A percentile compares a stretch with the other conserved stretches of the same genome.
Evolutionary conservation across 2,329 filamentous ascomycete species (phyloP).

Genomic region (Talaromyces sp.): DNA sequence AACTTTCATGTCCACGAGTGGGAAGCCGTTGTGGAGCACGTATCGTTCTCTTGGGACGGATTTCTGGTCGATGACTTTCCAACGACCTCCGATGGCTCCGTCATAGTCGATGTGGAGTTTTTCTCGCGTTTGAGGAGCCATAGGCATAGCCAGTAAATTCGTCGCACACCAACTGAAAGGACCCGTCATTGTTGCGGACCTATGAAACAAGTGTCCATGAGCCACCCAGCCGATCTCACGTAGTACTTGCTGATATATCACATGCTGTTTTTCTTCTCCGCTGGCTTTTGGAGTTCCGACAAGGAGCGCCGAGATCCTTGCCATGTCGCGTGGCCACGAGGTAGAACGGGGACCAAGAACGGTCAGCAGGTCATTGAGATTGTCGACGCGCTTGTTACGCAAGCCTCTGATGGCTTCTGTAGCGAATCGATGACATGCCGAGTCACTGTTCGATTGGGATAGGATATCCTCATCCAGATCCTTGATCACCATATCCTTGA

Average conservation of each 20-base stretch:
- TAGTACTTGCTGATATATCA: slow-evolving; percentile 6
- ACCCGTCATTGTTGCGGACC: neutral
- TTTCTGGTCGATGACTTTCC: neutral
- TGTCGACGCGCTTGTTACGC: neutral
- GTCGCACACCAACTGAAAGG: slow-evolving; percentile 13
- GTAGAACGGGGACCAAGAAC: slow-evolving; percentile 21
- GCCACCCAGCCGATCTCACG: neutral
- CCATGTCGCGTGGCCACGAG: slow-evolving; percentile 21
- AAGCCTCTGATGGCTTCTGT: neutral
- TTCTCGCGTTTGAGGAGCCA: neutral
- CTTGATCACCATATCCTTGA: slow-evolving; percentile 18
- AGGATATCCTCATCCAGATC: slow-evolving; percentile 23
- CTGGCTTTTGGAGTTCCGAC: slow-evolving; percentile 14
- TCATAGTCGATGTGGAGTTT: neutral
- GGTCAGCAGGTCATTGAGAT: slow-evolving; percentile 20
- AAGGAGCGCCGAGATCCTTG: slow-evolving; percentile 21
- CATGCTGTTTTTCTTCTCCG: neutral
- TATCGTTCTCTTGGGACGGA: neutral
- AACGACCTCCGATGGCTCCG: neutral
- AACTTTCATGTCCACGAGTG: neutral
- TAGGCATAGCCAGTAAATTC: slow-evolving; percentile 6
- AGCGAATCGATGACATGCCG: neutral
- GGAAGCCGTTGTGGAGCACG: neutral
- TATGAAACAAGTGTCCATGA: slow-evolving; percentile 15
- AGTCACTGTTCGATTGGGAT: neutral